Evolutionary conservation across 2,329 filamentous ascomycete genomes (phyloP), one percentile per base, ranked within the genome.

Genomic region (Mycosphaerella arachidis): DNA sequence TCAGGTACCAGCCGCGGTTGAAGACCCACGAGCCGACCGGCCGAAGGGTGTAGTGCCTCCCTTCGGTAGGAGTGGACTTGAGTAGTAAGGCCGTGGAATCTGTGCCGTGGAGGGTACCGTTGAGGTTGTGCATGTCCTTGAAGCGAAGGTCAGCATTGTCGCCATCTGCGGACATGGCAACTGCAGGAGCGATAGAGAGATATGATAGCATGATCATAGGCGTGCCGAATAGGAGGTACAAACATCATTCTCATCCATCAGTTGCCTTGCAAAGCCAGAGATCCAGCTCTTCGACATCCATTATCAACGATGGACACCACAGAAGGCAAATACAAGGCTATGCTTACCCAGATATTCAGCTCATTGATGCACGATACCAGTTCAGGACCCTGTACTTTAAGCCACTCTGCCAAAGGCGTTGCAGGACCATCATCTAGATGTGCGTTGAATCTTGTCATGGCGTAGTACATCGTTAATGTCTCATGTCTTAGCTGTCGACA

Each of bases 341-440:
- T 2, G 24, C 59, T 37, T 54, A 61, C 64, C 68, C 67, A 70
- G 10, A 70, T 56, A 18, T 65, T 64, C 30, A 70, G 46, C 51
- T 67, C 62, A 7, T 60, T 37, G 1, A 70, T 58, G 18, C 59
- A 48, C 7, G 63, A 48, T 6, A 53, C 59, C 16, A 58, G 18
- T 10, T 65, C 57, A 18, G 53, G 58, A 9, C 66, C 67, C 0
- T 69, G 46, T 4, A 45, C 43, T 29, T 57, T 53, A 0, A 68
- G 55, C 67, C 68, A 70, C 3, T 48, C 55, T 2, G 60, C 59
- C 27, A 70, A 48, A 3, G 67, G 67, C 13, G 64, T 66, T 6
- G 62, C 55, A 1, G 67, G 67, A 6, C 67, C 66, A 35, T 69
- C 66, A 43, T 68, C 68, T 16, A 69, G 61, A 46, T 70, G 67